These are phyloP conservation scores for Collybiopsis luxurians DNA, from an alignment of 768 basidiomycete genomes.

Conservation along the genomic window DNA sequence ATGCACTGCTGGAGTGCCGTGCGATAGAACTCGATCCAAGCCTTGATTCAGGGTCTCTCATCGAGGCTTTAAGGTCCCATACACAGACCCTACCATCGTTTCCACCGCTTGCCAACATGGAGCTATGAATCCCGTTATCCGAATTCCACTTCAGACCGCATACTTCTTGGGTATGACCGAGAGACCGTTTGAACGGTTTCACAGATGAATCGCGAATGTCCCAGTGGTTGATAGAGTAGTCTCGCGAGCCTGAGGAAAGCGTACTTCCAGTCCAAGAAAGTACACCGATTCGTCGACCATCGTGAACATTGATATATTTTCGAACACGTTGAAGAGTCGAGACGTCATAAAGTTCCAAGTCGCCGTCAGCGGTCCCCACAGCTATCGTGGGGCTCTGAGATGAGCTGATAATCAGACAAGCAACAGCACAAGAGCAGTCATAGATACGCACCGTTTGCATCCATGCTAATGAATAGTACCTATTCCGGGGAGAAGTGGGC, in stretches of 20 bases:
- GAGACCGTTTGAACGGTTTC: conserved; percentile 46
- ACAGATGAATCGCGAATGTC: conserved; percentile 57
- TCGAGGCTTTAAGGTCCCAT: conserved; percentile 61
- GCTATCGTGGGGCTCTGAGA: conserved; percentile 59
- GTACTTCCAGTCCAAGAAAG: conserved; percentile 72
- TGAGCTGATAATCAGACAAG: not conserved
- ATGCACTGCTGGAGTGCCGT: conserved; percentile 4
- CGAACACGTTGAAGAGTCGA: conserved; percentile 50
- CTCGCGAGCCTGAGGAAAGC: conserved; percentile 68
- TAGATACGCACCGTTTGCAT: conserved; percentile 45
- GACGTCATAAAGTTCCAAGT: conserved; percentile 73
- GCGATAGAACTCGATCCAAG: not conserved
- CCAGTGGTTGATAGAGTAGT: conserved; percentile 66
- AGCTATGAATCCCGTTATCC: conserved; percentile 39
- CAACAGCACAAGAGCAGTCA: not conserved
- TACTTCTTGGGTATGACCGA: conserved; percentile 64
- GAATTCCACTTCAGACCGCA: conserved; percentile 71
- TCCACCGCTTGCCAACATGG: conserved; percentile 64
- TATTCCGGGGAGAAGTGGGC: conserved; percentile 55
- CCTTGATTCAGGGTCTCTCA: conserved; percentile 15
- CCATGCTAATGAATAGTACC: conserved; percentile 67
- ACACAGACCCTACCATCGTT: conserved; percentile 83
- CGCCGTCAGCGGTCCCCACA: conserved; percentile 63
- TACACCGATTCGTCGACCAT: conserved; percentile 57
- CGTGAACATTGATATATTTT: conserved; percentile 59